phyloP scores from a whole-genome alignment of 2,329 filamentous ascomycete species.

The Colletotrichum lupini region DNA sequence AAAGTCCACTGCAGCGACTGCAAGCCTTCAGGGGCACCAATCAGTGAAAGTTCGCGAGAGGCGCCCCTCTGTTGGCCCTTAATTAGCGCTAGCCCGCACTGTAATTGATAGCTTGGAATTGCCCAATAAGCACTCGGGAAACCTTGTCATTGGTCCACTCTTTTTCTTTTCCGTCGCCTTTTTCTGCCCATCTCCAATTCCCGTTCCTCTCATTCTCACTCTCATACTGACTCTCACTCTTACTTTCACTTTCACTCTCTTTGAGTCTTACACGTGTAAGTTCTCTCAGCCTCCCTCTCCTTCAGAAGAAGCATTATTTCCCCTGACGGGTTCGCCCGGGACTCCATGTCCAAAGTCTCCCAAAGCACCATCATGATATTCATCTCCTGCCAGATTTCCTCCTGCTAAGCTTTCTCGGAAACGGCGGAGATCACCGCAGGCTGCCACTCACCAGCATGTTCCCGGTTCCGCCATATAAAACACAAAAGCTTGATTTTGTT shows the following conservation, averaged over 20 bases:
- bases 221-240: no score
- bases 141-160: not conserved
- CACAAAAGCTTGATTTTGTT: constrained; percentile 23
- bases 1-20: not conserved
- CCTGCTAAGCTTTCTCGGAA: not conserved
- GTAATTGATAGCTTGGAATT: constrained; percentile 8
- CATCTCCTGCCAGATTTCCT: not conserved
- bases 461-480: constrained; percentile 14
- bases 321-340: not conserved
- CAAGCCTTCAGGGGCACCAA: not conserved
- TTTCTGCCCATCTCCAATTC: not conserved
- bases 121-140: constrained; percentile 1
- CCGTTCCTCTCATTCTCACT: not conserved
- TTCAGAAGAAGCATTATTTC: not conserved
- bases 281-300: not conserved
- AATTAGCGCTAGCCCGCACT: constrained; percentile 29
- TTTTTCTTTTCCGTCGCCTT: not conserved
- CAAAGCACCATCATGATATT: not conserved
- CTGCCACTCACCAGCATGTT: constrained; percentile 7
- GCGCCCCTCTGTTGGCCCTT: constrained; percentile 8
- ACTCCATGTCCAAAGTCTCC: constrained; percentile 15
- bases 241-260: not conserved
- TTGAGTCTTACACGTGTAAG: no score
- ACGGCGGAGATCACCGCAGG: constrained; percentile 8
- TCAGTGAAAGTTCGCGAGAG: not conserved